Conservation (phyloP, 192 early-diverging fungal species). For the Physocladia obscura region DNA sequence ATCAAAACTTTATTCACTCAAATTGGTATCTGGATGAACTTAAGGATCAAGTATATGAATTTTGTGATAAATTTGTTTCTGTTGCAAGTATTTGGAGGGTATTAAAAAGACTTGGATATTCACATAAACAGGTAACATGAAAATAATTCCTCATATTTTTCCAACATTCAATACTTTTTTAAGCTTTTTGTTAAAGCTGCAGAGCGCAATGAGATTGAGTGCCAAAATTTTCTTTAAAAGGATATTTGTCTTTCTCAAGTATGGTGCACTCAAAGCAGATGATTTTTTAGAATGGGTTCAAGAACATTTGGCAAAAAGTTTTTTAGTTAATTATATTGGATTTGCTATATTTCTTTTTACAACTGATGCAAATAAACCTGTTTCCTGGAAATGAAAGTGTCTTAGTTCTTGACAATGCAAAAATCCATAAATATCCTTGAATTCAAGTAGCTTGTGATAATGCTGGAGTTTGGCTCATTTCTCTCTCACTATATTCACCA, state of each 20-base stretch:
- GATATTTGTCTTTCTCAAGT: not conserved
- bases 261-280: not conserved
- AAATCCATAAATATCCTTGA: not conserved
- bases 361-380: too few relatives aligned
- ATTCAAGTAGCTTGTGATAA: not conserved
- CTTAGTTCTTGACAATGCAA: conserved; percentile 4
- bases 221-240: not conserved
- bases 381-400: too few relatives aligned
- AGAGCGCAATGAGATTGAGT: not conserved
- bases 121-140: conserved; percentile 9
- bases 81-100: not conserved
- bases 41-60: too few relatives aligned
- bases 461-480: not conserved
- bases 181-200: not conserved
- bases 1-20: too few relatives aligned
- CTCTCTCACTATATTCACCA: not conserved
- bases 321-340: too few relatives aligned
- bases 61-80: too few relatives aligned
- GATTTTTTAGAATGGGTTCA: not conserved
- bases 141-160: not conserved
- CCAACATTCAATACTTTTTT: not conserved
- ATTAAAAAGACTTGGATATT: not conserved
- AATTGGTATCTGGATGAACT: too few relatives aligned
- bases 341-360: too few relatives aligned
- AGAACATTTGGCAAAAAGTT: not conserved